Evolutionary conservation across 2,329 filamentous ascomycete species (phyloP), one percentile per base, ranked within the genome.

Genomic region (Diaporthe capsici): DNA sequence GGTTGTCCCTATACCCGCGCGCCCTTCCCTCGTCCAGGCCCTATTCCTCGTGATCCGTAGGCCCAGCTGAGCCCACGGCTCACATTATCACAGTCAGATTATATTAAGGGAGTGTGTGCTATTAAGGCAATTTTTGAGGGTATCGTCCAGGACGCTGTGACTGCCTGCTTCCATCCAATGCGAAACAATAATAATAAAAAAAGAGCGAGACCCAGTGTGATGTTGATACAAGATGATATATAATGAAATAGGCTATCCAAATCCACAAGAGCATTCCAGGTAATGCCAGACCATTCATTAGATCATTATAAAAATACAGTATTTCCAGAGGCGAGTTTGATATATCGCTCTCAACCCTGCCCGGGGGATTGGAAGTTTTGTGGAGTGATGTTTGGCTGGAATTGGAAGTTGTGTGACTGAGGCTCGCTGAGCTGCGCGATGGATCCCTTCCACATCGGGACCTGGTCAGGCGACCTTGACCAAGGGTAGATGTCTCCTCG

Each of bases 301-400:
- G 44, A 53, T 68, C 65, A 39, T 68, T 68, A 68, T 53, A 68
- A 53, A 25, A 53, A 68, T 68, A 68, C 65, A 68, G 22, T 68
- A 20, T 53, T 68, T 28, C 31, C 65, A 53, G 31, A 39, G 47
- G 34, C 12, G 31, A 25, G 22, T 7, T 5, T 28, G 31, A 17
- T 28, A 20, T 20, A 7, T 25, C 25, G 31, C 28, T 31, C 34
- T 73, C 34, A 73, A 34, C 71, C 71, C 58, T 63, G 71, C 51
- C 71, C 71, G 17, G 75, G 75, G 47, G 75, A 77, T 73, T 75
- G 82, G 74, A 86, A 87, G 77, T 87, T 84, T 71, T 85, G 83
- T 0, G 86, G 86, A 0, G 86, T 87, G 71, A 87, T 82, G 77
- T 87, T 87, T 55, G 83, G 85, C 13, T 85, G 86, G 79, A 87